Base-by-base conservation (phyloP, 208 protist species). In the Crithidia acanthocephali region DNA sequence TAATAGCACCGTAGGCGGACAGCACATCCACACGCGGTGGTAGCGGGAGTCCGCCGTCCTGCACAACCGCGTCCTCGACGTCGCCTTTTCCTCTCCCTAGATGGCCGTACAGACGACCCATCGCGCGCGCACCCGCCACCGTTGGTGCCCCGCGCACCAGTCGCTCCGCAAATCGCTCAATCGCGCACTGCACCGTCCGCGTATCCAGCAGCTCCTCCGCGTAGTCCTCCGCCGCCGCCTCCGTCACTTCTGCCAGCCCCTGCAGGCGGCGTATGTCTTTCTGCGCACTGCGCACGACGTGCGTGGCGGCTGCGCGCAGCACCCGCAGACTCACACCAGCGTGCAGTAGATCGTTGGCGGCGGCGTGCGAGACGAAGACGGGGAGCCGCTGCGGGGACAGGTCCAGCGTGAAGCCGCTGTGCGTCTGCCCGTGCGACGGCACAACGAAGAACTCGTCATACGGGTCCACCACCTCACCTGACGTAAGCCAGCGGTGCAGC, bases 371-470 rank as follows among this genome's bases (percentile, higher is more conserved):
- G 47, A 96, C 74, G 63, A 96, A 96, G 27, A 63, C 75, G 0
- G 91, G 91, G 55, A 96, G 80, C 11, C 91, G 79, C 37, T 93
- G 80, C 13, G 79, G 74, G 2, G 84, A 87, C 16, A 74, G 35
- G 53, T 93, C 91, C 7, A 94, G 66, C n/a, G 58, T 53, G 71
- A 85, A 96, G 30, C 88, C 87, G 68, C 79, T 84, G 30, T 68
- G 53, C 16, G 84, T 91, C 40, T 71, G 67, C 15, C 84, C 86
- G 57, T 90, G 74, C 30, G 87, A 88, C 22, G 86, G 79, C 7
- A 96, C 78, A 52, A 95, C 86, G 66, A 96, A 96, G 57, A 96
- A 96, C 74, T 96, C 91, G 74, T 94, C 91, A 40, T 83, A 83
- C 0, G 88, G 85, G 62, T 96, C 91, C 0, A 30, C 48, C 10